These are phyloP conservation scores for Kluyveromyces lactis DNA, from an alignment of 805 yeast genomes.

Conservation along the genomic window DNA sequence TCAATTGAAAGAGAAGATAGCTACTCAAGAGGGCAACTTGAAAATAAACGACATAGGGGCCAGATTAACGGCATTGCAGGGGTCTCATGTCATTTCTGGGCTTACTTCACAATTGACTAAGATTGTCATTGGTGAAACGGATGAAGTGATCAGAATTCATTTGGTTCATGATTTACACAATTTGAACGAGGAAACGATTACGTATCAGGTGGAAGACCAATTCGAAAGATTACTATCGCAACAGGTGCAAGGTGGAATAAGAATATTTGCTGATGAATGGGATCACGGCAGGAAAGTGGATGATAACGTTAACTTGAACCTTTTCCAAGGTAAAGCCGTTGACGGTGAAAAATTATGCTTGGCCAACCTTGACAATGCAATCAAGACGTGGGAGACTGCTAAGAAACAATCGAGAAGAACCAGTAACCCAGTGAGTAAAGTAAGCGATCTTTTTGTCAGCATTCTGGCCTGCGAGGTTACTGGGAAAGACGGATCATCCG, in stretches of 20 bases:
- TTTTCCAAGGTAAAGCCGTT: conserved; percentile 65
- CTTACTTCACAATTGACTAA: conserved; percentile 26
- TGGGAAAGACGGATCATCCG: conserved; percentile 11
- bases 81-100: conserved; percentile 18
- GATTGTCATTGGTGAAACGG: conserved; percentile 31
- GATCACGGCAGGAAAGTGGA: conserved; percentile 30
- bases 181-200: conserved; percentile 38
- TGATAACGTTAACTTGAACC: conserved; percentile 40
- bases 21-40: conserved; percentile 28
- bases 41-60: conserved; percentile 26
- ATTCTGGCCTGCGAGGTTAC: conserved; percentile 49
- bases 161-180: conserved; percentile 62
- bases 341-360: conserved; percentile 85
- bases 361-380: conserved; percentile 78
- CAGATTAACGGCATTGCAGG: conserved; percentile 15
- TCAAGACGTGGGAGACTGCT: conserved; percentile 34
- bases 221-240: conserved; percentile 54
- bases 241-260: conserved; percentile 74
- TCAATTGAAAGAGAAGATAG: conserved; percentile 30
- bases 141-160: conserved; percentile 52
- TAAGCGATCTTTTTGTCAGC: conserved; percentile 61
- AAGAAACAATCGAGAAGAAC: conserved; percentile 25
- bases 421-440: conserved; percentile 17
- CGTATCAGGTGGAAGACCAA: conserved; percentile 36
- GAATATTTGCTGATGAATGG: conserved; percentile 48